Evolutionary conservation across 2,329 filamentous ascomycete genomes (phyloP).

Genomic region (Pseudogymnoascus sp.): DNA sequence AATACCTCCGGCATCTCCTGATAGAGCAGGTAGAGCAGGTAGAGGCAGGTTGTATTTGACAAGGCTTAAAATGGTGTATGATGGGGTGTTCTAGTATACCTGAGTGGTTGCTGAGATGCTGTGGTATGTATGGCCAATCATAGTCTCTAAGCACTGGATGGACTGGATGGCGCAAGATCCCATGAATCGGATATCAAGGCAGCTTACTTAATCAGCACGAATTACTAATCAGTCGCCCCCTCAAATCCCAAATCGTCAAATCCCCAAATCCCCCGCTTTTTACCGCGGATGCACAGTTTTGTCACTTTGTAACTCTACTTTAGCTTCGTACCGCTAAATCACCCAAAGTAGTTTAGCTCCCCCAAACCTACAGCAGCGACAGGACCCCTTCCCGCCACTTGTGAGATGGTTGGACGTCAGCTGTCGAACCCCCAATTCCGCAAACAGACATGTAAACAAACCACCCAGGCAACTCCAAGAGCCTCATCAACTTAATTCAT

Average conservation of each 20-base stretch:
- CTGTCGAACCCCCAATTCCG: neutral
- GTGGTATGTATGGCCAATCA: neutral
- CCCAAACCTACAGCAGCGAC: neutral
- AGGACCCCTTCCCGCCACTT: neutral
- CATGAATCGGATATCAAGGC: neutral
- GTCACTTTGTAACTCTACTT: neutral
- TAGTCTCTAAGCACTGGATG: neutral
- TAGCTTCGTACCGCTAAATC: neutral
- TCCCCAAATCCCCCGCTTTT: neutral
- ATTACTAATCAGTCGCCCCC: neutral
- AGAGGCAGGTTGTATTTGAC: neutral
- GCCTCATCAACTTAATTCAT: neutral
- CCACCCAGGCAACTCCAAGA: neutral
- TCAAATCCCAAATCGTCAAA: neutral
- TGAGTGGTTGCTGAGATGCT: neutral
- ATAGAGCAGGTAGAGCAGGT: neutral
- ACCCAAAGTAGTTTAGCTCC: neutral
- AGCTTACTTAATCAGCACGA: neutral
- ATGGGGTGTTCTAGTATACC: neutral
- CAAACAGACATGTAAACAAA: constrained; percentile 3
- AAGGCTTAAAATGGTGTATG: neutral
- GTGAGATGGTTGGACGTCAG: neutral
- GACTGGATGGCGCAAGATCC: neutral
- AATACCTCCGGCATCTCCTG: neutral
- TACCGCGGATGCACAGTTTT: neutral